A percentile compares a stretch with the other conserved stretches of the same genome.
phyloP scores from a whole-genome alignment of 1,139 yeast genomes.

The Pichia sp. region DNA sequence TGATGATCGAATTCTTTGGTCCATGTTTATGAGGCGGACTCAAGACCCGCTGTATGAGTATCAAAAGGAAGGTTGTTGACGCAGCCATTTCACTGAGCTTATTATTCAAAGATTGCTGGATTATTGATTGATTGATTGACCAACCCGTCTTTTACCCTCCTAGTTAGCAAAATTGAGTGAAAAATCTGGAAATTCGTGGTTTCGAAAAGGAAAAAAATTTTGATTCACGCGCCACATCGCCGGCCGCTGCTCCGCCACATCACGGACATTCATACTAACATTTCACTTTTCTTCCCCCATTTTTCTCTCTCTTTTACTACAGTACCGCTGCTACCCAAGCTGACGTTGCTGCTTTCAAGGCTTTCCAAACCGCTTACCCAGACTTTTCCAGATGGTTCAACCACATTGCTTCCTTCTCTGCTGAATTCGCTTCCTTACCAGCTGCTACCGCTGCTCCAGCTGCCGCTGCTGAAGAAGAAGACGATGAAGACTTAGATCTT shows the following conservation, averaged over 20 bases:
- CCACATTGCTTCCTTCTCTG: conserved; percentile 93
- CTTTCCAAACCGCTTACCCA: conserved; percentile 93
- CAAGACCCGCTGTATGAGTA: conserved; percentile 95
- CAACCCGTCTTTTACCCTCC: too few relatives aligned
- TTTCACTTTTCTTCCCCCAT: too few relatives aligned
- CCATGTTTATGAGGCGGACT: conserved; percentile 96
- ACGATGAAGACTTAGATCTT: conserved; percentile 89
- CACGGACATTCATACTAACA: neutral
- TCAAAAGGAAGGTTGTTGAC: conserved; percentile 39
- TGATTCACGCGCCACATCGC: too few relatives aligned
- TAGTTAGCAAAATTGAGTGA: neutral
- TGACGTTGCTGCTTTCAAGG: conserved; percentile 91
- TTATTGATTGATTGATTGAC: too few relatives aligned
- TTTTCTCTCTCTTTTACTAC: conserved; percentile 15
- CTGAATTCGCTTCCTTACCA: conserved; percentile 81
- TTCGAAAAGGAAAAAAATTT: too few relatives aligned
- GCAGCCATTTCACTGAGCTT: conserved; percentile 19
- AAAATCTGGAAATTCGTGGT: neutral
- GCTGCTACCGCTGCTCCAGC: conserved; percentile 63
- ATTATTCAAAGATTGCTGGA: neutral
- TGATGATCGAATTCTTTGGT: conserved; percentile 80
- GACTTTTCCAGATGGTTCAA: conserved; percentile 97
- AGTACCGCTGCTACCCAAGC: conserved; percentile 92
- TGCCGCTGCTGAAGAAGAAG: conserved; percentile 54
- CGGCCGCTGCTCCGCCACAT: too few relatives aligned